phyloP scores from a whole-genome alignment of 2,329 filamentous ascomycete genomes.

The Fusarium clavum region DNA sequence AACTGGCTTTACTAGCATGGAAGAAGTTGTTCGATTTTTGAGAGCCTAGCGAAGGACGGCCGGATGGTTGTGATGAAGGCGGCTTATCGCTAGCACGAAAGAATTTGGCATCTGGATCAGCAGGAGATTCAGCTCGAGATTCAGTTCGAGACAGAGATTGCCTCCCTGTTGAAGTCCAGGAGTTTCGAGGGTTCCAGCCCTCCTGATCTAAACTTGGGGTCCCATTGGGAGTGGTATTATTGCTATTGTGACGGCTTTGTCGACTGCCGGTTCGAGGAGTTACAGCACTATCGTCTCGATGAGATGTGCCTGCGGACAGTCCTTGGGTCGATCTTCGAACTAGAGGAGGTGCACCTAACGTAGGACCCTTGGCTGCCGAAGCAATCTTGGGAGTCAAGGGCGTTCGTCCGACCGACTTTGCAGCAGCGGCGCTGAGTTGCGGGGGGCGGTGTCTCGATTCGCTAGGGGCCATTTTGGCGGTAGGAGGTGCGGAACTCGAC shows the following conservation, averaged over 20 bases:
- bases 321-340: constrained; percentile 51
- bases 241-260: constrained; percentile 77
- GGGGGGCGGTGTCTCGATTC: constrained; percentile 74
- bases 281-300: constrained; percentile 54
- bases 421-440: constrained; percentile 71
- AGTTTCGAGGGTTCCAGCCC: constrained; percentile 57
- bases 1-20: constrained; percentile 64
- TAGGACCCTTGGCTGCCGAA: constrained; percentile 52
- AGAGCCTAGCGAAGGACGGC: constrained; percentile 54
- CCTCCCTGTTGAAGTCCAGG: constrained; percentile 46
- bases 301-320: constrained; percentile 8
- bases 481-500: constrained; percentile 41
- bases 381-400: constrained; percentile 69
- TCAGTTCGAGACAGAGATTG: constrained; percentile 42
- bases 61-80: constrained; percentile 52
- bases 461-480: constrained; percentile 58
- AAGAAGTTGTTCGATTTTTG: constrained; percentile 67
- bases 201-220: constrained; percentile 65
- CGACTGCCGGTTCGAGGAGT: constrained; percentile 83
- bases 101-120: constrained; percentile 71
- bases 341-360: constrained; percentile 56
- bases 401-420: constrained; percentile 62
- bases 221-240: constrained; percentile 72
- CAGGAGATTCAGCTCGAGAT: constrained; percentile 44
- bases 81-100: constrained; percentile 90